phyloP scores from a whole-genome alignment of 371 early-diverging fungal species.

The Entomophthora muscae region DNA sequence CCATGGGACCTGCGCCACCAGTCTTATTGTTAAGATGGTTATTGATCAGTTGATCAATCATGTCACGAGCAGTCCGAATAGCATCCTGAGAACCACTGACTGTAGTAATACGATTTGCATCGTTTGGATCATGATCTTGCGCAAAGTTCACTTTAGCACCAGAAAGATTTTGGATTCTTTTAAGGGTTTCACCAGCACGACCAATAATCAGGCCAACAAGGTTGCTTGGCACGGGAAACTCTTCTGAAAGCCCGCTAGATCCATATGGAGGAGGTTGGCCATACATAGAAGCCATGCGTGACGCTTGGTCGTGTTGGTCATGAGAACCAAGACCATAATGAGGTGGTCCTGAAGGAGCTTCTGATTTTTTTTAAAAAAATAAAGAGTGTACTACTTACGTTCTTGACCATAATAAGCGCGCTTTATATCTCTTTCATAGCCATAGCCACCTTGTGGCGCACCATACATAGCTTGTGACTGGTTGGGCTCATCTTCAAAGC shows the following conservation, averaged over 20 bases:
- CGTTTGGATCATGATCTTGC: slow-evolving; percentile 21
- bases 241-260: slow-evolving; percentile 16
- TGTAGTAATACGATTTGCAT: not conserved
- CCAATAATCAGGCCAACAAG: slow-evolving; percentile 78
- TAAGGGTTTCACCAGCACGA: slow-evolving; percentile 60
- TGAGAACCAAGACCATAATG: slow-evolving; percentile 37
- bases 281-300: slow-evolving; percentile 16
- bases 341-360: slow-evolving; percentile 1
- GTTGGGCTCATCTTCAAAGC: slow-evolving; percentile 11
- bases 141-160: slow-evolving; percentile 52
- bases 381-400: slow-evolving; percentile 17
- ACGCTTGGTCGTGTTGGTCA: slow-evolving; percentile 16
- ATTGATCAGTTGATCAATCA: slow-evolving; percentile 9
- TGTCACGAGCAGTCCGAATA: not conserved
- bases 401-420: slow-evolving; percentile 23
- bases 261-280: slow-evolving; percentile 12
- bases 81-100: not conserved
- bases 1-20: slow-evolving; percentile 29
- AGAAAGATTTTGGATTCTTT: slow-evolving; percentile 53
- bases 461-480: slow-evolving; percentile 13
- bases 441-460: slow-evolving; percentile 10
- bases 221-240: slow-evolving; percentile 38
- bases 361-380: not conserved
- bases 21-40: slow-evolving; percentile 23
- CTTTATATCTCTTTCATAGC: slow-evolving; percentile 22